These are phyloP conservation scores for Golubevia pallescens DNA, from an alignment of 1,284 basidiomycete species.

Conservation along the genomic window DNA sequence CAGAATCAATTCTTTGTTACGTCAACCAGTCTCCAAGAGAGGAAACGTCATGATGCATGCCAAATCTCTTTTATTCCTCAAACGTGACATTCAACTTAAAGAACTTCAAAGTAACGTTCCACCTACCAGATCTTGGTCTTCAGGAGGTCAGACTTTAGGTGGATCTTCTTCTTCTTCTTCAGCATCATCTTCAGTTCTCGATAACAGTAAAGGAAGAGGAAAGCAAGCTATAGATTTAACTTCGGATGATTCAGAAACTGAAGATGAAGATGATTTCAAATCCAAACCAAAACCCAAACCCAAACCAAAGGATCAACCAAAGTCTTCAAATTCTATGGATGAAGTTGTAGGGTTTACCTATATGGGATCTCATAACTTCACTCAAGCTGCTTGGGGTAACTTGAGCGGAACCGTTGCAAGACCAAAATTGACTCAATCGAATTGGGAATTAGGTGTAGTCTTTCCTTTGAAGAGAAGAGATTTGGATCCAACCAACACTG, in stretches of 20 bases:
- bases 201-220: background rate
- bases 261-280: background rate
- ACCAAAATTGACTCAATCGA: constrained; percentile 27
- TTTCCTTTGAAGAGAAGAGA: constrained; percentile 33
- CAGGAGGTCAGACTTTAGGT: background rate
- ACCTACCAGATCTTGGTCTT: background rate
- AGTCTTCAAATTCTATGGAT: background rate
- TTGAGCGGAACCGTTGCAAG: constrained; percentile 21
- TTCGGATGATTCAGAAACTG: background rate
- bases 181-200: background rate
- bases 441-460: constrained; percentile 57
- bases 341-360: constrained; percentile 45
- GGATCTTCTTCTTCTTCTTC: background rate
- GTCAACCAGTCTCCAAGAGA: constrained; percentile 33
- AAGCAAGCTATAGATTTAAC: background rate
- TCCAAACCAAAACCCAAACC: background rate
- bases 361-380: constrained; percentile 55
- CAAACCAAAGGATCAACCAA: background rate
- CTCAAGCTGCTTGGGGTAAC: constrained; percentile 56
- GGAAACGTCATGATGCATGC: constrained; percentile 59
- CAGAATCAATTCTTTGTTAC: constrained; percentile 24
- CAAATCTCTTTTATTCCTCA: constrained; percentile 44
- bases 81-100: background rate
- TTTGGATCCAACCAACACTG: constrained; percentile 9
- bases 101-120: background rate